Conservation (phyloP, 805 yeast genomes). For the Ogataea sp. region DNA sequence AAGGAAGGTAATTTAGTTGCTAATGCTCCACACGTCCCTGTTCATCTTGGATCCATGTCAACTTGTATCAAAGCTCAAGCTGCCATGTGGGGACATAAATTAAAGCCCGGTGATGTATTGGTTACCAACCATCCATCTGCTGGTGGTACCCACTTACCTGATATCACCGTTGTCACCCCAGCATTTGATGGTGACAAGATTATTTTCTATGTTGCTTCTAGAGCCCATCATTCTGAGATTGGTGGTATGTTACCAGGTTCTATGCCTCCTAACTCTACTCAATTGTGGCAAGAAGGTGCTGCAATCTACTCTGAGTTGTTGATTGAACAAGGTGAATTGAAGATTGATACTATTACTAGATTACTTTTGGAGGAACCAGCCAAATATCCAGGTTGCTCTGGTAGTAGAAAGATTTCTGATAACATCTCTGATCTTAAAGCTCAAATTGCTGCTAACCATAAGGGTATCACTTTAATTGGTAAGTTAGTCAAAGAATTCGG, state of each 20-base stretch:
- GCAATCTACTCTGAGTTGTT: conserved; percentile 71
- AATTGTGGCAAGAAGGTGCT: conserved; percentile 87
- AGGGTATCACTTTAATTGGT: conserved; percentile 64
- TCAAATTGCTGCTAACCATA: conserved; percentile 82
- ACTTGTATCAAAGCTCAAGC: conserved; percentile 67
- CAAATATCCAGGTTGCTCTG: conserved; percentile 77
- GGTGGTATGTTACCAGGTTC: conserved; percentile 91
- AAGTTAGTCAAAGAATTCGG: conserved; percentile 57
- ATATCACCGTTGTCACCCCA: conserved; percentile 89
- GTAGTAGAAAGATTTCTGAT: conserved; percentile 77
- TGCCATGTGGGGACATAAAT: conserved; percentile 51
- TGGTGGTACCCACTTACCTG: conserved; percentile 87
- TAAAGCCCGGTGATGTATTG: conserved; percentile 67
- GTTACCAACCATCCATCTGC: conserved; percentile 75
- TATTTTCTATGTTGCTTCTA: conserved; percentile 82
- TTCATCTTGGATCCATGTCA: conserved; percentile 81
- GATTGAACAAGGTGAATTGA: conserved; percentile 65
- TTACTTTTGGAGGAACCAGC: conserved; percentile 69
- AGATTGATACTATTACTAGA: conserved; percentile 58
- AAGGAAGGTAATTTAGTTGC: conserved; percentile 74
- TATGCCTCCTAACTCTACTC: conserved; percentile 88
- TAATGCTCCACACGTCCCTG: conserved; percentile 85
- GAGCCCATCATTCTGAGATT: conserved; percentile 96
- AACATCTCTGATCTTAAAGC: conserved; percentile 80
- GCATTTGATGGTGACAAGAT: conserved; percentile 57